Conservation (phyloP, 176 grass and related monocot genomes). For the Lolium perenne region DNA sequence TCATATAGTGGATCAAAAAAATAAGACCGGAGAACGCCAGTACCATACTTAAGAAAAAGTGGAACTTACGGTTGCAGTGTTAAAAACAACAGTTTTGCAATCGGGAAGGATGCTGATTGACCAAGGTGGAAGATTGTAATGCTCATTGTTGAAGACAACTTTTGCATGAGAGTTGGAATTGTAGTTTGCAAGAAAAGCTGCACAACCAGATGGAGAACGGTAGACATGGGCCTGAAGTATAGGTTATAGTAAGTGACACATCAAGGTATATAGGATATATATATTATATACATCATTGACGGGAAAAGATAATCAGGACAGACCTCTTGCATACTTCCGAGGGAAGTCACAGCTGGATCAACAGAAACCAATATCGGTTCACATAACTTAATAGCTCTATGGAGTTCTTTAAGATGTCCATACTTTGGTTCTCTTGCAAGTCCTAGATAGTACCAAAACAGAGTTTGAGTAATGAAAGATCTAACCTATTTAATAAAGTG, state of each 20-base stretch:
- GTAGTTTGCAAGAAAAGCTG: conserved; percentile 91
- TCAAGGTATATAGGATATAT: conserved; percentile 16
- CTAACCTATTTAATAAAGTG: not conserved
- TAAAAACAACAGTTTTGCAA: conserved; percentile 93
- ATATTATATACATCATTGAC: conserved; percentile 11
- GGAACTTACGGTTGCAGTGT: conserved; percentile 89
- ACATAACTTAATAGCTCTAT: conserved; percentile 93
- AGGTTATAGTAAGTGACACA: conserved; percentile 37
- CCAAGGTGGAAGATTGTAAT: conserved; percentile 97
- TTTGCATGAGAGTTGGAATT: conserved; percentile 78
- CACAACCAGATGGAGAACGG: conserved; percentile 75
- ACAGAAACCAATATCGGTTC: conserved; percentile 86
- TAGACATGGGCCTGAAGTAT: conserved; percentile 82
- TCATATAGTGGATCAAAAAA: conserved; percentile 1
- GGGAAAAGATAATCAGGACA: conserved; percentile 25
- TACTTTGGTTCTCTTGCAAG: conserved; percentile 93
- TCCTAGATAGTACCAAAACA: conserved; percentile 58
- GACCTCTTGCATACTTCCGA: conserved; percentile 93
- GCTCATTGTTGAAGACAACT: conserved; percentile 82
- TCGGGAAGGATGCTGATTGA: conserved; percentile 99
- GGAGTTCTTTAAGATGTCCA: conserved; percentile 93
- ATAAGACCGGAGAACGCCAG: not conserved
- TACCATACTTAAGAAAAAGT: conserved; percentile 9
- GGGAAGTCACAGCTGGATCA: conserved; percentile 82
- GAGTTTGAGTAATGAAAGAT: not conserved